These are phyloP conservation scores for Brasilioporus rufonigricans DNA, from an alignment of 768 basidiomycete genomes.

Conservation along the genomic window DNA sequence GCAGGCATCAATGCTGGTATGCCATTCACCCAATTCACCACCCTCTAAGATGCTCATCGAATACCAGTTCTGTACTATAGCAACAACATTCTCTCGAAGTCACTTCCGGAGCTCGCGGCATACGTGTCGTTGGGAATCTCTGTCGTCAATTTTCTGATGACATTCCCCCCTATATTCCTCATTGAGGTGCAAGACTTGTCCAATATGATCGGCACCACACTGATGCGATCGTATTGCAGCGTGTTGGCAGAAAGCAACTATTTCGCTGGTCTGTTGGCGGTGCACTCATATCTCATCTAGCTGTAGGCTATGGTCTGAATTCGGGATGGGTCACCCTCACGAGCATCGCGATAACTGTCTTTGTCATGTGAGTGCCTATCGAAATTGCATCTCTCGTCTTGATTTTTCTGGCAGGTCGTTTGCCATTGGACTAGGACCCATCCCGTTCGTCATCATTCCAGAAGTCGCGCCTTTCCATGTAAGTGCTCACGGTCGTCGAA, in stretches of 20 bases:
- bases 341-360: constrained; percentile 71
- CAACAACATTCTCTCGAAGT: constrained; percentile 79
- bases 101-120: constrained; percentile 75
- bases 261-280: constrained; percentile 66
- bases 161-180: constrained; percentile 81
- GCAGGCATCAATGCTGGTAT: constrained; percentile 75
- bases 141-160: constrained; percentile 71
- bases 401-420: constrained; percentile 57
- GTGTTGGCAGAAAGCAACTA: constrained; percentile 68
- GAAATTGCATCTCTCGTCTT: background rate
- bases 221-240: constrained; percentile 40
- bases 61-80: constrained; percentile 82
- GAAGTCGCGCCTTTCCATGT: constrained; percentile 84
- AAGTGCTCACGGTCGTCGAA: constrained; percentile 29
- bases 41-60: background rate
- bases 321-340: constrained; percentile 56
- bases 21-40: background rate
- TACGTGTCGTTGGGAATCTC: constrained; percentile 85
- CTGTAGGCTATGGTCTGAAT: constrained; percentile 72
- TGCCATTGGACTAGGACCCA: constrained; percentile 84
- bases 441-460: constrained; percentile 91
- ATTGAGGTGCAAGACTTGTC: constrained; percentile 58
- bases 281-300: constrained; percentile 60
- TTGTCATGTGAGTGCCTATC: constrained; percentile 63
- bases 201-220: background rate